Evolutionary conservation across 176 grass and related monocot species (phyloP), one percentile per base, ranked within the genome.

Genomic region (Oryza punctata): DNA sequence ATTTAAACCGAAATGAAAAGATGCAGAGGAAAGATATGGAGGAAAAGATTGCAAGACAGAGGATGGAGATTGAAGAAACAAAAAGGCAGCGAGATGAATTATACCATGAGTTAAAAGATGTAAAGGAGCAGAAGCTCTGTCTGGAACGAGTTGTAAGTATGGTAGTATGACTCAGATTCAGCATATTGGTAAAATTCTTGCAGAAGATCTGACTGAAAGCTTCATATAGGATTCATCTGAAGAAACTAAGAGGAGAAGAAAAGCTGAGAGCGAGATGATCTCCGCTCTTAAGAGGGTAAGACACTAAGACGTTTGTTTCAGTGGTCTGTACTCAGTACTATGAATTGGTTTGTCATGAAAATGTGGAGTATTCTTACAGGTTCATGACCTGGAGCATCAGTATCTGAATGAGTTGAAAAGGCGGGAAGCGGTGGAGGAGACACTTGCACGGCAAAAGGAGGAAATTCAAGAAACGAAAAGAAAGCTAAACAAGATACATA

Each of bases 231-330:
- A 89, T 63, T 54, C 29, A 29, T 78, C 76, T 38, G 82, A 90
- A 87, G 89, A 97, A 85, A 87, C 43, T 21, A 86, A 69, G 28
- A 94, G 85, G 90, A 88, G 85, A 60, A 91, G 49, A 84, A 91
- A 88, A 85, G 85, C 83, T 30, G 88, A 94, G 63, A 71, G 66
- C 50, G 83, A 91, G 45, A 52, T 78, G 66, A 15, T 94, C 26
- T 85, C 74, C 37, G 85, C 90, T 88, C 76, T 87, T 47, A 72
- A 77, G 68, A 94, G 71, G 81, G 94, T 92, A 81, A 74, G 32
- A 33, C 5, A 33, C 32, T 33, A 33, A 33, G 63, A 66, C 71
- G 32, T 73, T 82, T 75, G 37, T 18, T 65, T 37, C 23, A 65
- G 33, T 49, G 49, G 43, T 72, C 63, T 14, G 27, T n/a, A 30